Conservation (phyloP, 768 basidiomycete species). For the Collybia sordida region DNA sequence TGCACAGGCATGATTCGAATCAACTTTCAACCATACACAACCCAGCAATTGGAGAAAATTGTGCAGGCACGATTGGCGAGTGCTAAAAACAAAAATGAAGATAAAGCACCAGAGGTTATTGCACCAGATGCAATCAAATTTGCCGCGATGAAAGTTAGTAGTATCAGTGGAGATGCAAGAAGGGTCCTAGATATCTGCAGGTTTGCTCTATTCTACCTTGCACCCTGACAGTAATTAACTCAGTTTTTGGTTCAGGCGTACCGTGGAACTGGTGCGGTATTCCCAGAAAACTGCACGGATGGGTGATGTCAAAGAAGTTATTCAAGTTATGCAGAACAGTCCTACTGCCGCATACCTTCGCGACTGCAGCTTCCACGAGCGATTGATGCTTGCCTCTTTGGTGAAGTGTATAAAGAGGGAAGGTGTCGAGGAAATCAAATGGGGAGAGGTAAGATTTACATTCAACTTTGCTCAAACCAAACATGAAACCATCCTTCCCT, state of each 20-base stretch:
- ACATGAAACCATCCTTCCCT: not conserved
- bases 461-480: not conserved
- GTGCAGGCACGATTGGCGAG: conserved; percentile 77
- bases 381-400: conserved; percentile 82
- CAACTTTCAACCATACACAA: conserved; percentile 89
- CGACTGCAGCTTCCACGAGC: conserved; percentile 85
- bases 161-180: conserved; percentile 92
- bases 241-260: conserved; percentile 48
- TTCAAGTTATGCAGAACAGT: conserved; percentile 86
- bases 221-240: not conserved
- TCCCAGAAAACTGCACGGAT: conserved; percentile 54
- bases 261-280: conserved; percentile 74
- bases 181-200: conserved; percentile 92
- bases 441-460: conserved; percentile 64
- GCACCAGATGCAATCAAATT: conserved; percentile 76
- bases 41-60: conserved; percentile 77
- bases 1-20: conserved; percentile 81
- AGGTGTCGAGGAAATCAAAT: conserved; percentile 86
- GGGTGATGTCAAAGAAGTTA: conserved; percentile 75
- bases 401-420: conserved; percentile 80
- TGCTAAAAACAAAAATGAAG: conserved; percentile 48
- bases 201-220: conserved; percentile 34
- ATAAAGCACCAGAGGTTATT: conserved; percentile 52
- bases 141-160: conserved; percentile 68
- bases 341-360: conserved; percentile 83